Base-by-base conservation (phyloP, 139 green algal genomes). In the Picochlorum sp. region DNA sequence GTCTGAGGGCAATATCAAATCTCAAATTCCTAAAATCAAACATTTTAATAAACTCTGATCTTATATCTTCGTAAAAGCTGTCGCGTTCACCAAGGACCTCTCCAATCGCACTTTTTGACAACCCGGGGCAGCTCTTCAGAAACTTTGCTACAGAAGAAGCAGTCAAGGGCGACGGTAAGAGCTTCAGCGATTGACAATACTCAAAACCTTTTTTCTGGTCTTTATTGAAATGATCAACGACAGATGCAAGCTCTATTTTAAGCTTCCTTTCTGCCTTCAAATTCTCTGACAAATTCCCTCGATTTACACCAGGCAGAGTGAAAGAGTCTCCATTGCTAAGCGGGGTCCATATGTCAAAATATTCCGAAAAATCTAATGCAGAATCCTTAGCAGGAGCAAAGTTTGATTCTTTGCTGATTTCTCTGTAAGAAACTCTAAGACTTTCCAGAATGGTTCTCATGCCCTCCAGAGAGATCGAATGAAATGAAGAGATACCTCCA, bases 141-240 rank as follows among this genome's bases (percentile, higher is more conserved):
- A 98, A 96, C 39, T 71, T 68, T 3, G 86, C 91, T 22, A 93
- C 70, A 49, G 32, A 47, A n/a, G 2, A 25, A 31, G 44, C 22
- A 45, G 50, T 57, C 3, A 33, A 16, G 0, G 78, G 31, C 20
- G 83, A 68, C 0, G 81, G 82, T 55, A 98, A 77, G 26, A 97
- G 77, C n/a, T 77, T 65, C 41, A 84, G 65, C 5, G 67, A 70
- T 77, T 92, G 83, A 55, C 92, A 66, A 57, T 83, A 94, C 66
- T 89, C 67, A 55, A 97, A 83, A 7, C 91, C 91, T 73, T 96
- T 97, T 62, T 95, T 96, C 35, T 74, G 70, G 64, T 97, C 84
- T 20, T 84, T 78, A 66, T 98, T 98, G 79, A 97, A 98, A 66
- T 96, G 91, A 51, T 98, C 91, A 14, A 80, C 85, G 1, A 85